Conservation (phyloP, 371 early-diverging fungal species). For the Mucor mucedo region DNA sequence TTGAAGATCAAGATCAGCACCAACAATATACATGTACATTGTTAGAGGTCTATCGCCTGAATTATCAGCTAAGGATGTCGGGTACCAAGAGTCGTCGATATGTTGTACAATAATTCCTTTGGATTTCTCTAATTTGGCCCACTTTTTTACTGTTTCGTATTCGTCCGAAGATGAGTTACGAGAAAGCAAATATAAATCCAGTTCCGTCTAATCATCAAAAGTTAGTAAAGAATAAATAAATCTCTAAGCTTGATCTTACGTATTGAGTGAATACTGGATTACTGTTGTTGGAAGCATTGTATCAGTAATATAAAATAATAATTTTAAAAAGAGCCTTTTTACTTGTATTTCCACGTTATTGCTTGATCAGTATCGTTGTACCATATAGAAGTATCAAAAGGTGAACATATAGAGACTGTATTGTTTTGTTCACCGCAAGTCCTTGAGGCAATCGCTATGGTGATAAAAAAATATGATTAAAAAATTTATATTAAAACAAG, state of each 20-base stretch:
- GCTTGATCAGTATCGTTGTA: constrained; percentile 44
- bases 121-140: constrained; percentile 26
- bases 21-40: constrained; percentile 36
- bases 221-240: not conserved
- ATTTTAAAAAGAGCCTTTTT: constrained; percentile 8
- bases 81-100: constrained; percentile 46
- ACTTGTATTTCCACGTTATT: constrained; percentile 56
- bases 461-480: not conserved
- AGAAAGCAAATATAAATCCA: constrained; percentile 41
- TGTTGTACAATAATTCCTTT: constrained; percentile 35
- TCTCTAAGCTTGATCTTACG: constrained; percentile 17
- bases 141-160: constrained; percentile 31
- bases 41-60: constrained; percentile 33
- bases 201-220: constrained; percentile 16
- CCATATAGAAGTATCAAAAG: constrained; percentile 35
- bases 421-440: constrained; percentile 39
- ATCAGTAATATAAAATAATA: not conserved
- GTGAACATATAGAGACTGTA: constrained; percentile 43
- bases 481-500: not conserved
- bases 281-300: constrained; percentile 8
- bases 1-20: constrained; percentile 31
- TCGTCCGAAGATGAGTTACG: constrained; percentile 1
- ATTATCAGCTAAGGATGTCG: constrained; percentile 27
- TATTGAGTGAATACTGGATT: constrained; percentile 31
- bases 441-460: constrained; percentile 38